phyloP scores from a whole-genome alignment of 306 rosid species.

The Medicago ruthenica region DNA sequence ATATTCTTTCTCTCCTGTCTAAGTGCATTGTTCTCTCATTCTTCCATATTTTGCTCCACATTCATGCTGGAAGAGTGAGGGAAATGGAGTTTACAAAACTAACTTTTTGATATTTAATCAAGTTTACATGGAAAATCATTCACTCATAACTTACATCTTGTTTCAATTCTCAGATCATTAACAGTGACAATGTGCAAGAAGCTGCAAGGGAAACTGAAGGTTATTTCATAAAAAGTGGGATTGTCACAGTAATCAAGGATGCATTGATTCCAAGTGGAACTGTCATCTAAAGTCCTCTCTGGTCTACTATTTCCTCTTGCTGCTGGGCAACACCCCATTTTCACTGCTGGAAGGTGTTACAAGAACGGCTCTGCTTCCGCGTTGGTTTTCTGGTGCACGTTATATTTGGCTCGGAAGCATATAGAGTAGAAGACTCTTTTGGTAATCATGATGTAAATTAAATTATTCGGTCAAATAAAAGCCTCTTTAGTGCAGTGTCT shows the following conservation, averaged over 20 bases:
- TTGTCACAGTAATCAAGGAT: conserved; percentile 93
- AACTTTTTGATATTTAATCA: neutral
- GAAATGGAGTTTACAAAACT: neutral
- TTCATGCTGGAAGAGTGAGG: neutral
- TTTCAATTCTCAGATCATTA: conserved; percentile 68
- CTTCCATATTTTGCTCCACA: neutral
- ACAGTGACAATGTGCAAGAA: conserved; percentile 86
- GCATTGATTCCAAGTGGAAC: conserved; percentile 92
- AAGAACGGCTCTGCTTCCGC: conserved; percentile 26
- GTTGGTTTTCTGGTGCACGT: conserved; percentile 34
- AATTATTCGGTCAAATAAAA: conserved; percentile 49
- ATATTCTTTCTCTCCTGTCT: neutral
- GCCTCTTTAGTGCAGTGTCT: conserved; percentile 22
- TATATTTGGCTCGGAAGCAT: conserved; percentile 50
- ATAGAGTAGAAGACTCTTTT: conserved; percentile 49
- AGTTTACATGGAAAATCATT: neutral
- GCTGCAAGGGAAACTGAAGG: conserved; percentile 98
- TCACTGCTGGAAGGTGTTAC: conserved; percentile 8
- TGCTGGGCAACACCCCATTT: conserved; percentile 13
- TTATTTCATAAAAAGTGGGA: conserved; percentile 94
- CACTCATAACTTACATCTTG: neutral
- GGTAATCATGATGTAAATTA: conserved; percentile 43
- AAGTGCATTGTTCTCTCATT: neutral
- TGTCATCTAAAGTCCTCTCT: conserved; percentile 53
- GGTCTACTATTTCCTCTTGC: neutral